Percentiles rank a stretch among this genome's conserved stretches.
Conservation (phyloP, 2,329 filamentous ascomycete species). For the Drechslera avenae region DNA sequence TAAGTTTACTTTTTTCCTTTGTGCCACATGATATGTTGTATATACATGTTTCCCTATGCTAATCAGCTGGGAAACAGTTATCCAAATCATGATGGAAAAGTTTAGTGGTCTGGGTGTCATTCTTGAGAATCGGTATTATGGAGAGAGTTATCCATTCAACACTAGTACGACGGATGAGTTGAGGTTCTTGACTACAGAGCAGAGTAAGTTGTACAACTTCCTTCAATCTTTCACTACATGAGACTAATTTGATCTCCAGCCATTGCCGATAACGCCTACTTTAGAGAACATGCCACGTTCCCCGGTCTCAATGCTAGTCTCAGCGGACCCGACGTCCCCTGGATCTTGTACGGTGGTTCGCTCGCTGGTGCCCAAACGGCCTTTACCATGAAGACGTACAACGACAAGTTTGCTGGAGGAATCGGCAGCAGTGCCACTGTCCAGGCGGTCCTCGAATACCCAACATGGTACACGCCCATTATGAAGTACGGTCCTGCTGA, state of each 20-base stretch:
- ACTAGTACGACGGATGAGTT: slow-evolving; percentile 57
- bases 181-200: slow-evolving; percentile 57
- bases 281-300: slow-evolving; percentile 56
- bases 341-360: slow-evolving; percentile 54
- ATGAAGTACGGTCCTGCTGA: slow-evolving; percentile 57
- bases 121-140: slow-evolving; percentile 60
- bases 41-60: too few species aligned
- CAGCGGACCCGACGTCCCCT: slow-evolving; percentile 53
- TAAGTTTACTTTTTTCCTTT: slow-evolving; percentile 20
- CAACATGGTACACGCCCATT: slow-evolving; percentile 58
- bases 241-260: too few species aligned
- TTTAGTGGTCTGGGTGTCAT: slow-evolving; percentile 61
- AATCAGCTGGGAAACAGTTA: slow-evolving; percentile 41
- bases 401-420: slow-evolving; percentile 54
- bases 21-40: too few species aligned
- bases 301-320: slow-evolving; percentile 52
- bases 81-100: slow-evolving; percentile 60
- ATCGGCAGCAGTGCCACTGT: slow-evolving; percentile 56
- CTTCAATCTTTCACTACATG: too few species aligned
- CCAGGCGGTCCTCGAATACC: slow-evolving; percentile 52
- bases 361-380: slow-evolving; percentile 53
- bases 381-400: slow-evolving; percentile 55
- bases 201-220: slow-evolving; percentile 37
- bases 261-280: slow-evolving; percentile 59
- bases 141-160: slow-evolving; percentile 56